Evolutionary conservation across 2,329 filamentous ascomycete genomes (phyloP).

Genomic region (Microdochium nivale): DNA sequence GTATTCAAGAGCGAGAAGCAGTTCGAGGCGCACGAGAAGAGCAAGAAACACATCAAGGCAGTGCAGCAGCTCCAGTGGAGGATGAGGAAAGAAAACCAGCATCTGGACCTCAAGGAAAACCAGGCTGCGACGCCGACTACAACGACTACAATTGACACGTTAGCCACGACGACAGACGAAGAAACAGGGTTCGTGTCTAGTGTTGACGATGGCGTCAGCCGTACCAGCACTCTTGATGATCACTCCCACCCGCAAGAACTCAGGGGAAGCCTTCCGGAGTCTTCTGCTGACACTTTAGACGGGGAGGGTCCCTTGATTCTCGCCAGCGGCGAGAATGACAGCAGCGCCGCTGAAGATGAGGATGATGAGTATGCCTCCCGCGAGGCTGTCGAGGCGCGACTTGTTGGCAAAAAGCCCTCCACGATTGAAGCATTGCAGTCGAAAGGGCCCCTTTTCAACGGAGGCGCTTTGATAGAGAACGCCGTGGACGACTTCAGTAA

Average conservation of each 20-base stretch:
- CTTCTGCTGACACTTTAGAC: not conserved
- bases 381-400: constrained; percentile 30
- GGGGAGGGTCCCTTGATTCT: constrained; percentile 1
- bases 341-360: constrained; percentile 5
- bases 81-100: constrained; percentile 72
- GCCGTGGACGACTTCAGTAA: constrained; percentile 5
- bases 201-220: constrained; percentile 30
- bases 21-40: constrained; percentile 84
- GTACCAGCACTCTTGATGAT: constrained; percentile 10
- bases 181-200: constrained; percentile 39
- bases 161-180: constrained; percentile 4
- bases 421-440: constrained; percentile 2
- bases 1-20: constrained; percentile 88
- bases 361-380: constrained; percentile 39
- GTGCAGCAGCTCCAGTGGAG: constrained; percentile 70
- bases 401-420: constrained; percentile 10
- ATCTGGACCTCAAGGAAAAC: constrained; percentile 38
- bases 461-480: constrained; percentile 1
- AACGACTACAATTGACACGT: not conserved
- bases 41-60: constrained; percentile 90
- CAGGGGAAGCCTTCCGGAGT: not conserved
- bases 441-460: constrained; percentile 6
- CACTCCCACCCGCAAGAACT: not conserved
- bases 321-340: not conserved
- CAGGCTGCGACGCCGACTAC: constrained; percentile 1